A percentile compares a stretch with the other conserved stretches of the same genome.
Evolutionary conservation across 2,329 filamentous ascomycete species (phyloP).

Genomic region (Orbilia quercus): DNA sequence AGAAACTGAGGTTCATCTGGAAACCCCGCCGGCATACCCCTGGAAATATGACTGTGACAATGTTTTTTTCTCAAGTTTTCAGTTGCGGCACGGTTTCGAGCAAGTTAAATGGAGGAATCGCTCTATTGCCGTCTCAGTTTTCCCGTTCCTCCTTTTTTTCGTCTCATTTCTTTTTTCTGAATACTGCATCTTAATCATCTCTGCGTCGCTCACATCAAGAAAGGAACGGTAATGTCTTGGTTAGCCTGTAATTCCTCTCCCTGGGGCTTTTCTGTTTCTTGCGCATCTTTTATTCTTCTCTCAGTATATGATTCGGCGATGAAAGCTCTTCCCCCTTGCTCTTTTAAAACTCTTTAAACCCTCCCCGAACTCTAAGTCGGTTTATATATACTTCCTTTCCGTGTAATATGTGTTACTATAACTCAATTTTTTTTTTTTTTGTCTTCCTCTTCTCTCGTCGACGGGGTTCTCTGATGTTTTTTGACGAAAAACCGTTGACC

Average conservation of each 20-base stretch:
- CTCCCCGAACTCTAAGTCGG: constrained; percentile 16
- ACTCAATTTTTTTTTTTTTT: constrained; percentile 60
- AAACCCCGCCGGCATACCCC: background rate
- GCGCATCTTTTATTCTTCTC: constrained; percentile 21
- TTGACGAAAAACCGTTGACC: constrained; percentile 47
- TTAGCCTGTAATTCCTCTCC: constrained; percentile 56
- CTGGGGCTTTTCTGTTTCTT: constrained; percentile 45
- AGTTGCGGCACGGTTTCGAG: background rate
- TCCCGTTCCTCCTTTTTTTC: constrained; percentile 21
- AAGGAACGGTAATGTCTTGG: constrained; percentile 49
- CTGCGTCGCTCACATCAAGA: constrained; percentile 44
- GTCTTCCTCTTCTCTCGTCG: constrained; percentile 61
- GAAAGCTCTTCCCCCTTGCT: constrained; percentile 29
- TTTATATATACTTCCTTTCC: constrained; percentile 59
- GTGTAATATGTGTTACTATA: constrained; percentile 63
- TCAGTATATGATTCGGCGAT: constrained; percentile 48
- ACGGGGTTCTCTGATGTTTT: constrained; percentile 61
- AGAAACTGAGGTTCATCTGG: constrained; percentile 6
- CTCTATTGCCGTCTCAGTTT: too few relatives aligned
- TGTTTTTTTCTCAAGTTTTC: too few relatives aligned
- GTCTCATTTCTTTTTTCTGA: constrained; percentile 22
- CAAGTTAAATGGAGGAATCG: too few relatives aligned
- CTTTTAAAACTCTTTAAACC: constrained; percentile 23
- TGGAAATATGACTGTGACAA: too few relatives aligned
- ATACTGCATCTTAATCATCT: constrained; percentile 56